Evolutionary conservation across 2,329 filamentous ascomycete species (phyloP).

Genomic region (Fusarium sp.): DNA sequence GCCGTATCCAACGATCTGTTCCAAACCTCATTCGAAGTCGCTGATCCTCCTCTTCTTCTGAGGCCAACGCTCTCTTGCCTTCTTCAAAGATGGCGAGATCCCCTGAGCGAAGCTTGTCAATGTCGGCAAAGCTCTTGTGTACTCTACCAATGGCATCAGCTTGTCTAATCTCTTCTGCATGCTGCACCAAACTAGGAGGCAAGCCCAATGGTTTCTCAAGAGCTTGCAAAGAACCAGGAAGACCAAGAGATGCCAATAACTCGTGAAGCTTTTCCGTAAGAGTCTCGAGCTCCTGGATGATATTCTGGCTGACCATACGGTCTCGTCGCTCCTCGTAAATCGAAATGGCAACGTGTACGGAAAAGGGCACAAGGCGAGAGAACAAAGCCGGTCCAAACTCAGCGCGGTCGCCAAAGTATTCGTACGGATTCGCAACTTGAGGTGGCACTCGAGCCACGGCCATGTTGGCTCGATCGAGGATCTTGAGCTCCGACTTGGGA

Average conservation of each 20-base stretch:
- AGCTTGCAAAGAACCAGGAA: constrained; percentile 92
- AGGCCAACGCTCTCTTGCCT: constrained; percentile 79
- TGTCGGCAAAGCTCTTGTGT: constrained; percentile 84
- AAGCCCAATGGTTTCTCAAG: constrained; percentile 93
- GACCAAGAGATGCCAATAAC: constrained; percentile 81
- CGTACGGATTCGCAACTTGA: constrained; percentile 83
- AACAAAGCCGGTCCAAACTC: constrained; percentile 89
- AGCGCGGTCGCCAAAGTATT: constrained; percentile 81
- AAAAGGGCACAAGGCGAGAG: constrained; percentile 91
- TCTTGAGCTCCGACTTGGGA: constrained; percentile 86
- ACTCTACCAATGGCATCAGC: constrained; percentile 85
- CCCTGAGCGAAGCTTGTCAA: constrained; percentile 85
- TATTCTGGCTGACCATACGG: constrained; percentile 86
- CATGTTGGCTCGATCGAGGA: constrained; percentile 90
- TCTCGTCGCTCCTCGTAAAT: constrained; percentile 95
- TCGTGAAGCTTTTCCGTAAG: constrained; percentile 85
- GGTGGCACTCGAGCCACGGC: constrained; percentile 81
- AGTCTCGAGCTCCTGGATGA: constrained; percentile 84
- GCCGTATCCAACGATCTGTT: constrained; percentile 84
- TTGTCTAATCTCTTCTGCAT: constrained; percentile 93
- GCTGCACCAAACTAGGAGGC: constrained; percentile 84
- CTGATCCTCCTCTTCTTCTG: constrained; percentile 87
- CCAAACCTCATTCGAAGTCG: constrained; percentile 81
- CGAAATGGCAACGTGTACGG: constrained; percentile 92
- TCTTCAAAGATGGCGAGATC: constrained; percentile 85